phyloP scores from a whole-genome alignment of 2,329 filamentous ascomycete genomes.

The Huntiella moniliformis region DNA sequence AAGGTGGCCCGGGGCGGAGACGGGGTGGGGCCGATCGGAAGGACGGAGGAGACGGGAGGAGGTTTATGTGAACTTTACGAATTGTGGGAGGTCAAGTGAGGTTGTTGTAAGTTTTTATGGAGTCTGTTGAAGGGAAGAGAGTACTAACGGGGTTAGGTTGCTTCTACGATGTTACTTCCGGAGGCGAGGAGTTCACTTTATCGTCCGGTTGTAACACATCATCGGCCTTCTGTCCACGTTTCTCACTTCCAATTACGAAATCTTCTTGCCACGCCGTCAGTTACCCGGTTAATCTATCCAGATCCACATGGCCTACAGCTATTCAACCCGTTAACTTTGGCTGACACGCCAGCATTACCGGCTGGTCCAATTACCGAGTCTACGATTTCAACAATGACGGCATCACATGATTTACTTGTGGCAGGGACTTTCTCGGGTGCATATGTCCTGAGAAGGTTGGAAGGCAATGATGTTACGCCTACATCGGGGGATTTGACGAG shows the following conservation, averaged over 20 bases:
- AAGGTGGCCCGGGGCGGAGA: conserved; percentile 27
- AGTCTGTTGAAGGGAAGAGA: too few species aligned
- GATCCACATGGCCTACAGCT: conserved; percentile 29
- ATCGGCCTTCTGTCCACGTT: conserved; percentile 25
- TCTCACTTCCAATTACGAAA: conserved; percentile 51
- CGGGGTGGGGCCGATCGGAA: conserved; percentile 29
- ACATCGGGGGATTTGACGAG: conserved; percentile 26
- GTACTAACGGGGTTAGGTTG: too few species aligned
- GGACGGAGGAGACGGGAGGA: conserved; percentile 28
- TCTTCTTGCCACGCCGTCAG: conserved; percentile 36
- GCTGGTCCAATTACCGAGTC: conserved; percentile 23
- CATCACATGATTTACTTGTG: conserved; percentile 35
- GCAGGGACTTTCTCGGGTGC: conserved; percentile 40
- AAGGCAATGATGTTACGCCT: conserved; percentile 18
- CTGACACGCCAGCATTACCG: conserved; percentile 26
- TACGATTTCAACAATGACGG: conserved; percentile 32
- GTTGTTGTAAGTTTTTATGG: too few species aligned
- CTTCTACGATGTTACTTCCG: too few species aligned
- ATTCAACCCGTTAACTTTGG: conserved; percentile 31
- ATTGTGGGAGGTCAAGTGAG: conserved; percentile 19
- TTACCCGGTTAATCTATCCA: conserved; percentile 39
- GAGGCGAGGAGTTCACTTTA: too few species aligned
- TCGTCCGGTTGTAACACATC: too few species aligned
- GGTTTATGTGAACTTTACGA: conserved; percentile 41
- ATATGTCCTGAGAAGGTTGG: conserved; percentile 30